A percentile compares a stretch with the other conserved stretches of the same genome.
Conservation (phyloP, 139 green algal species). For the Tetraselmis striata region DNA sequence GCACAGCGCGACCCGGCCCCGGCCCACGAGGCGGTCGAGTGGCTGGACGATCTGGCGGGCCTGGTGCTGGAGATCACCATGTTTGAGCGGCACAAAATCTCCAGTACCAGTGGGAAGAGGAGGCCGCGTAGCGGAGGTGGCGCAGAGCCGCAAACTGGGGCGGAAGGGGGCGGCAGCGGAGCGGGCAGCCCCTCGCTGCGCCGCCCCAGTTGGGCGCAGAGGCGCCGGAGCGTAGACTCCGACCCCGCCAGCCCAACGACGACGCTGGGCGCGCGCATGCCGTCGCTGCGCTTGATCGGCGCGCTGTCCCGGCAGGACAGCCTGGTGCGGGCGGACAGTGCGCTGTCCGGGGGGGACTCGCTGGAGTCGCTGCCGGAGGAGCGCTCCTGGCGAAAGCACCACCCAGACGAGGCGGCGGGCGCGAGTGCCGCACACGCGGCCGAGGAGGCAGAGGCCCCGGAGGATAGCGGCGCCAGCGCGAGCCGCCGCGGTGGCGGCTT, state of each 20-base stretch:
- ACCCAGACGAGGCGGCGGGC: not conserved
- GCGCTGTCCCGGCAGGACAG: not conserved
- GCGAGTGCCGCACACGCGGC: not conserved
- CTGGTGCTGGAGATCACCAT: not conserved
- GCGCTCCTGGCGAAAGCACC: not conserved
- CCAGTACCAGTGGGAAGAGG: no score
- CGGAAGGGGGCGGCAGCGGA: no score
- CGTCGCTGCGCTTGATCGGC: no score
- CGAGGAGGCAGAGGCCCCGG: not conserved
- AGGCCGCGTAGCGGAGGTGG: not conserved
- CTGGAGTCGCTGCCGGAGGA: not conserved
- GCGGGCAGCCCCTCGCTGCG: not conserved
- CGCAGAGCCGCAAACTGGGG: no score
- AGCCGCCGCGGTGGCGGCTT: not conserved
- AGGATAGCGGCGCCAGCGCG: not conserved
- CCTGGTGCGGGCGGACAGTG: not conserved
- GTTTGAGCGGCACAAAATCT: not conserved
- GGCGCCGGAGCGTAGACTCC: no score
- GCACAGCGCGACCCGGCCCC: not conserved
- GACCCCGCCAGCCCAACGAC: not conserved
- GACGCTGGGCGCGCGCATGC: no score
- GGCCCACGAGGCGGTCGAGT: not conserved
- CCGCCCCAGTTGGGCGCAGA: no score
- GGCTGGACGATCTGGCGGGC: not conserved
- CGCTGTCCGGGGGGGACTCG: not conserved